Base-by-base conservation (phyloP, 176 grass and related monocot genomes). In the Tuctoria greenei region DNA sequence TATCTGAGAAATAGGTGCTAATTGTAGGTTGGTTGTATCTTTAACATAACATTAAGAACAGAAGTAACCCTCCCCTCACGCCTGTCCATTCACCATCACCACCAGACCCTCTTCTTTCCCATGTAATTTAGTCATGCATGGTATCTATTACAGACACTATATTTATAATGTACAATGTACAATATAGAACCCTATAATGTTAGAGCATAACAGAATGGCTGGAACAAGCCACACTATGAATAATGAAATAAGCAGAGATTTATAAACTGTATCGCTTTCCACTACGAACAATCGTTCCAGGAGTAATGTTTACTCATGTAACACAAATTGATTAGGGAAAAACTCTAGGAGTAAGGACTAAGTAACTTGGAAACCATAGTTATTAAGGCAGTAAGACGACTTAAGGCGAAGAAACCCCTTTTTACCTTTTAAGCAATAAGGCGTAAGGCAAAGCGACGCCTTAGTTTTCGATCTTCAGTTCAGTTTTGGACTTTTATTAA, bases 221-320 rank as follows among this genome's bases (percentile, higher is more conserved):
- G 4, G 6, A 57, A 66, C 25, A 67, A 31, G 31, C 31, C 31
- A 31, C n/a, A 31, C 1, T 2, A 31, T 3, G 31, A 31, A 31
- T 31, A 31, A 31, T 31, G 31, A 31, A 31, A 31, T 31, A 31
- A 31, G 31, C 31, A 3, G 31, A 31, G 3, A 31, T 31, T 31
- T 31, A 31, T 31, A 31, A 31, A 31, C 31, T 31, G 31, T 31
- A 31, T 6, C n/a, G 9, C 44, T n/a, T n/a, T 28, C 43, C n/a
- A 51, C 10, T 41, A 64, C 31, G 14, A 64, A 41, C 44, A 72
- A 13, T 13, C 25, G 64, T 64, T 64, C 73, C 31, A 73, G 17
- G 38, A 46, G 49, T 43, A 74, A 66, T 56, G n/a, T 82, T 73
- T 52, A 8, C 18, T 66, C 25, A 64, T 26, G 10, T 21, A 56